These are phyloP conservation scores for Ophiocordyceps robertsii DNA, from an alignment of 2,329 filamentous ascomycete genomes.

Conservation along the genomic window DNA sequence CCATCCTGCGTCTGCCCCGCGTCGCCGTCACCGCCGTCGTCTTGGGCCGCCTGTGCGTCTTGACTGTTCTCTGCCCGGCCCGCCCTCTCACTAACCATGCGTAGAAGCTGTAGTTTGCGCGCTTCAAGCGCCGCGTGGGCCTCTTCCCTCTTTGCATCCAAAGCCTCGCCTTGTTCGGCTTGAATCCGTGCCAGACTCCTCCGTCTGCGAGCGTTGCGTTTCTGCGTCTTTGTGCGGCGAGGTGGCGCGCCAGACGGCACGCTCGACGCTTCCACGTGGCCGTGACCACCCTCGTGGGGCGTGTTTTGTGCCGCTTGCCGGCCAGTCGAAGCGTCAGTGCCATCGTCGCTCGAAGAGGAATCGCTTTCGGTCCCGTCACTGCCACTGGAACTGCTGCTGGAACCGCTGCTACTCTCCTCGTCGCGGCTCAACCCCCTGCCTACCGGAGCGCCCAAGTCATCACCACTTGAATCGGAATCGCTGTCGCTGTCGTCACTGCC, in stretches of 20 bases:
- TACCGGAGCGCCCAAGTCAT: not conserved
- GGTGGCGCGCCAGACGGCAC: constrained; percentile 9
- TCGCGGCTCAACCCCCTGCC: too few relatives aligned
- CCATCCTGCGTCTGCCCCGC: constrained; percentile 2
- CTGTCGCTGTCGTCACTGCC: constrained; percentile 5
- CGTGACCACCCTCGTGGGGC: not conserved
- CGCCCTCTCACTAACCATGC: too few relatives aligned
- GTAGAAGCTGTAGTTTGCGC: too few relatives aligned
- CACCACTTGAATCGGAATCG: not conserved
- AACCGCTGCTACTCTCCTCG: not conserved
- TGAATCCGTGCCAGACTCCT: constrained; percentile 16
- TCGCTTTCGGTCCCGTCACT: not conserved
- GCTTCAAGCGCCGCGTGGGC: too few relatives aligned
- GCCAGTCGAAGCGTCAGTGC: not conserved
- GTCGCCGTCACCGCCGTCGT: not conserved
- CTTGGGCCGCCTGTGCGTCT: not conserved
- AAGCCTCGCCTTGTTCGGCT: not conserved
- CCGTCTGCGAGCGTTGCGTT: constrained; percentile 36
- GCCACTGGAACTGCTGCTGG: not conserved
- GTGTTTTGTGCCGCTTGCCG: too few relatives aligned
- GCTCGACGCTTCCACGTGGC: not conserved
- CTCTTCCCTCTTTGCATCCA: not conserved
- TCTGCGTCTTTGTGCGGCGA: constrained; percentile 31
- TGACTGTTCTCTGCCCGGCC: too few relatives aligned
- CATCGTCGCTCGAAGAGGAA: not conserved